phyloP scores from a whole-genome alignment of 2,329 filamentous ascomycete species.

The Xylariaceae sp. region DNA sequence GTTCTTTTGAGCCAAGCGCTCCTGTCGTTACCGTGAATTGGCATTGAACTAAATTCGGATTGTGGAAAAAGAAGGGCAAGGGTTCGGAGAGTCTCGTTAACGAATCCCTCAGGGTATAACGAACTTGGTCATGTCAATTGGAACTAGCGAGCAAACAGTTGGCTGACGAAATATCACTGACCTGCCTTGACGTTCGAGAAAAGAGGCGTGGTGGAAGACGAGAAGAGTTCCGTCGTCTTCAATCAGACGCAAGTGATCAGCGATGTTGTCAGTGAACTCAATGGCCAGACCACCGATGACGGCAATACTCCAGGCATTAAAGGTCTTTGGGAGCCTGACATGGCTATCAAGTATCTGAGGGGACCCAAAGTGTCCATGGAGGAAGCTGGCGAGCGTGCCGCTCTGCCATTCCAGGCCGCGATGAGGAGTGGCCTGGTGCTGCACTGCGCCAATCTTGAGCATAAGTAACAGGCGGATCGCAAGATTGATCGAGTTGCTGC shows the following conservation, averaged over 20 bases:
- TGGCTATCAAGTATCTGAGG: constrained; percentile 3
- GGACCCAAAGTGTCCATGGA: constrained; percentile 1
- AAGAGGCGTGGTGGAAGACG: constrained; percentile 37
- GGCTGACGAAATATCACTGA: background rate
- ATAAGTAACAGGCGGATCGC: constrained; percentile 9
- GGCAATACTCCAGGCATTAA: constrained; percentile 20
- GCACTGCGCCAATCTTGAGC: constrained; percentile 8
- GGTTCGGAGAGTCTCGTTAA: constrained; percentile 34
- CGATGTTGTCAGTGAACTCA: constrained; percentile 34
- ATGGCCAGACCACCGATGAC: constrained; percentile 31
- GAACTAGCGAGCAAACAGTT: too few species aligned
- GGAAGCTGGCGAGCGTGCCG: constrained; percentile 3
- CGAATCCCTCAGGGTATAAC: constrained; percentile 27
- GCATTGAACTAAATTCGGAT: constrained; percentile 4
- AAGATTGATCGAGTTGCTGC: constrained; percentile 5
- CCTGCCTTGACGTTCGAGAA: constrained; percentile 27
- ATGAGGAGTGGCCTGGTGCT: constrained; percentile 1
- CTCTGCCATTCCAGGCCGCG: constrained; percentile 6
- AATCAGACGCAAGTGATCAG: constrained; percentile 34
- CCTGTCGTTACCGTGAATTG: constrained; percentile 18
- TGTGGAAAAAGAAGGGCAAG: constrained; percentile 32
- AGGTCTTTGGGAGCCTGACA: constrained; percentile 15
- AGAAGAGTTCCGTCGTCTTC: constrained; percentile 33
- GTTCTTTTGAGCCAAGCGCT: constrained; percentile 8
- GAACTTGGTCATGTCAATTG: background rate